Evolutionary conservation across 2,329 filamentous ascomycete genomes (phyloP), one percentile per base, ranked within the genome.

Genomic region (Pseudopithomyces chartarum): DNA sequence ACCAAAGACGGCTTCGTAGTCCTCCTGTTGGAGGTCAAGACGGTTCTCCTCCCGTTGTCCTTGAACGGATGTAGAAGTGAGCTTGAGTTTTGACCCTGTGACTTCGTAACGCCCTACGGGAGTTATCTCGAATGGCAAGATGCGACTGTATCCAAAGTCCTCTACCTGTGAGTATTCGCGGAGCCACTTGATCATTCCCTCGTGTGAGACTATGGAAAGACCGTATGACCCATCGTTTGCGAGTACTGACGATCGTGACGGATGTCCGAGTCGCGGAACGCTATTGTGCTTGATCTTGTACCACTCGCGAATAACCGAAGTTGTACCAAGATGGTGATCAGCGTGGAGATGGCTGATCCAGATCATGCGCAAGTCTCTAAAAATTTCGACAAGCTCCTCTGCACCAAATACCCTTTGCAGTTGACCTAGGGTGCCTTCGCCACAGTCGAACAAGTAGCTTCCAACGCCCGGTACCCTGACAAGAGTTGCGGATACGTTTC

Each of bases 301-400:
- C 91, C 92, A 97, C 6, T 90, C 90, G 67, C 85, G 88, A 68
- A 98, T 86, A n/a, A 98, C 80, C 6, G 87, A 85, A n/a, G 86
- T 82, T 1, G 87, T 90, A 26, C 95, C 95, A 19, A 99, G 84
- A 71, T 98, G 95, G 76, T 99, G 95, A 77, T 99, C 95, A 4
- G 95, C 95, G 75, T 99, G 95, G 60, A 96, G 81, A 78, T 99
- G 95, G 74, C 91, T 96, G 76, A 99, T 95, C 87, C 92, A 96
- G 60, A 99, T 88, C 64, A 87, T 85, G 52, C 88, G 89, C 42
- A 99, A 81, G 60, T 96, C 87, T 57, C 81, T 83, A n/a, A 99
- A 80, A 12, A 97, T 82, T n/a, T 87, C 81, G 26, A 80, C 80
- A 3, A 94, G 79, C 61, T 91, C 84, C 4, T 86, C 81, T 0